phyloP scores from a whole-genome alignment of 805 yeast species.

The Phaffomyces opuntiae region DNA sequence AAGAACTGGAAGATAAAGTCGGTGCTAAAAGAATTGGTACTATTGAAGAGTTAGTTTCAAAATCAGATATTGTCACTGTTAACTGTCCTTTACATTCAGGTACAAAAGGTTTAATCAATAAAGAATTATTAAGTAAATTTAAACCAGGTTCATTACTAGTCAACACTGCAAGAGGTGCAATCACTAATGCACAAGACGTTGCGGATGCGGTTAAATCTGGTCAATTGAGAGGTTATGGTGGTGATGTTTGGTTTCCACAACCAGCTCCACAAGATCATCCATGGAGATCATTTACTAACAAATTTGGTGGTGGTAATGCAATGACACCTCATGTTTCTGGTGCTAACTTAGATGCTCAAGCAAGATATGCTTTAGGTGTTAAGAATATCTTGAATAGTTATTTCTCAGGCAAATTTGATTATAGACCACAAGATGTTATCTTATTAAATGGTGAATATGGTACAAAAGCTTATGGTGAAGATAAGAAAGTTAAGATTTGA shows the following conservation, averaged over 20 bases:
- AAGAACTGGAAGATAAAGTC: slow-evolving; percentile 49
- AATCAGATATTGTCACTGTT: slow-evolving; percentile 68
- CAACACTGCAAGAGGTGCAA: slow-evolving; percentile 80
- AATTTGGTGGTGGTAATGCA: slow-evolving; percentile 70
- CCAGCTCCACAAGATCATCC: slow-evolving; percentile 76
- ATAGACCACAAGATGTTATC: slow-evolving; percentile 71
- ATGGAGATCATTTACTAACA: slow-evolving; percentile 65
- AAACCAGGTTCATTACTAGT: slow-evolving; percentile 69
- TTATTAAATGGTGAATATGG: slow-evolving; percentile 66
- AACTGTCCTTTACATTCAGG: slow-evolving; percentile 73
- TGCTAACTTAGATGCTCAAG: slow-evolving; percentile 74
- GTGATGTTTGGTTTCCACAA: slow-evolving; percentile 83
- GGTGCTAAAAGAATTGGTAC: slow-evolving; percentile 53
- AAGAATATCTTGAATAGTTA: slow-evolving; percentile 57
- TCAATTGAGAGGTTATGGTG: slow-evolving; percentile 72
- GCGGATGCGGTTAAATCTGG: slow-evolving; percentile 68
- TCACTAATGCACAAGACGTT: slow-evolving; percentile 64
- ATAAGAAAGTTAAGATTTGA: slow-evolving; percentile 28
- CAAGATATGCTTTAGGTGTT: slow-evolving; percentile 64
- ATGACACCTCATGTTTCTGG: slow-evolving; percentile 84
- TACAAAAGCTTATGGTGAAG: slow-evolving; percentile 63
- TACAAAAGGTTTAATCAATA: slow-evolving; percentile 61
- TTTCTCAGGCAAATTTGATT: slow-evolving; percentile 55
- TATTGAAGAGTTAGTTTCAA: slow-evolving; percentile 57
- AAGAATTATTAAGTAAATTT: slow-evolving; percentile 57